Base-by-base conservation (phyloP, 2,329 filamentous ascomycete genomes). In the Kalmusia sp. region DNA sequence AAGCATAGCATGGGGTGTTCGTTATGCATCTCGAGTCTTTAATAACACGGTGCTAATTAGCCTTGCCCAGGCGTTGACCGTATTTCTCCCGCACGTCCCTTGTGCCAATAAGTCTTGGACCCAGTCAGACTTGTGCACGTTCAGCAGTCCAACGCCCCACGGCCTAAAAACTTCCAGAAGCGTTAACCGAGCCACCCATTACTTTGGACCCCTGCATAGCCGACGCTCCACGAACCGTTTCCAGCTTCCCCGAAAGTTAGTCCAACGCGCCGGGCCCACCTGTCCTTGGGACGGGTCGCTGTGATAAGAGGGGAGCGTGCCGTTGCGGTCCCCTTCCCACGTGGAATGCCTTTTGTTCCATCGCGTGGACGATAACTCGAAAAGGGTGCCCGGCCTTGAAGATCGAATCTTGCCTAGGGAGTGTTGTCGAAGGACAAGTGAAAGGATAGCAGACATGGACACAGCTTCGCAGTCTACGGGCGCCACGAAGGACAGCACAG, bases 211-310 rank as follows among this genome's bases (percentile, higher is more conserved):
- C 44, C 44, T 47, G 44, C 43, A 48, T 40, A 41, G 30, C 45
- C 35, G 41, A 39, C 39, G 30, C 33, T 12, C 40, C 44, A 17
- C 37, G 50, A 37, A 43, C 43, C 50, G 34, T 43, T 48, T 48
- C 43, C 44, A 51, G 46, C 52, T 55, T 55, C 52, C 47, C 49
- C 47, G 49, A 55, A 34, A 24, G 34, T 46, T 41, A 43, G 40
- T 39, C 52, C 48, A 41, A 37, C 24, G 34, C 43, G 25, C 14
- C 14, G 49, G 49, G 49, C 28, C 31, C 49, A 24, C 33, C 31
- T 38, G 44, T 37, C 8, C 28, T 24, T 28, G 31, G 31, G 43
- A 44, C 40, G 49, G 49, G 49, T 48, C 43, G 28, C 24, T 39
- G 38, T 40, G 49, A 46, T 52, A 52, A 52, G 50, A 52, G 35